These are phyloP conservation scores for Multifurca ochricompacta DNA, from an alignment of 768 basidiomycete genomes.

Conservation along the genomic window DNA sequence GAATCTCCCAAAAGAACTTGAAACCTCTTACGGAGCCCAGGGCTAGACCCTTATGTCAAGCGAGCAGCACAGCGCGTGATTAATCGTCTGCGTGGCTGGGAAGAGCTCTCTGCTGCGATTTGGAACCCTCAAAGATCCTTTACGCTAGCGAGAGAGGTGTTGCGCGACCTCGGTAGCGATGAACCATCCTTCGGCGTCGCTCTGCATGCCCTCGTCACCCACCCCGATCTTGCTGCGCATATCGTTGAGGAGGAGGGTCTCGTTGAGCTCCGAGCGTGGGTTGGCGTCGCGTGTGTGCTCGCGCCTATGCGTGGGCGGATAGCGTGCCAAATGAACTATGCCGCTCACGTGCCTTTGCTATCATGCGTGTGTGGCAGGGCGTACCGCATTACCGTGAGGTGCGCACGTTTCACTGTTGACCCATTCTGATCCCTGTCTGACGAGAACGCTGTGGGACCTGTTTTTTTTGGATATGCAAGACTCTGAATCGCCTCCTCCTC, in stretches of 20 bases:
- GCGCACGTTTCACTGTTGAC: slow-evolving; percentile 12
- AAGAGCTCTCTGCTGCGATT: slow-evolving; percentile 52
- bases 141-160: slow-evolving; percentile 36
- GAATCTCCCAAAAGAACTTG: slow-evolving; percentile 37
- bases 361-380: slow-evolving; percentile 59
- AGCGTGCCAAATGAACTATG: slow-evolving; percentile 59
- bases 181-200: slow-evolving; percentile 67
- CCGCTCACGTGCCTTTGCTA: slow-evolving; percentile 53
- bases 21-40: slow-evolving; percentile 33
- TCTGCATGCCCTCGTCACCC: slow-evolving; percentile 61
- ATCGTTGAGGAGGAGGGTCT: slow-evolving; percentile 29
- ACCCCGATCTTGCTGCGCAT: slow-evolving; percentile 42
- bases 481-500: slow-evolving; percentile 65
- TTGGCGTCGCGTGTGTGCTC: slow-evolving; percentile 60
- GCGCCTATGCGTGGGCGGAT: slow-evolving; percentile 78
- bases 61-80: slow-evolving; percentile 41
- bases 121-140: slow-evolving; percentile 48
- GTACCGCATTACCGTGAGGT: slow-evolving; percentile 71
- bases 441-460: too few species aligned
- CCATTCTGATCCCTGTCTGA: neutral
- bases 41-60: slow-evolving; percentile 34
- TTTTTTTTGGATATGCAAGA: too few species aligned
- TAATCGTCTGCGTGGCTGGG: slow-evolving; percentile 50
- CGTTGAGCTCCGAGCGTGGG: slow-evolving; percentile 56
- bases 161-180: slow-evolving; percentile 55